phyloP scores from a whole-genome alignment of 2,329 filamentous ascomycete genomes.

The Colletotrichum sidae region DNA sequence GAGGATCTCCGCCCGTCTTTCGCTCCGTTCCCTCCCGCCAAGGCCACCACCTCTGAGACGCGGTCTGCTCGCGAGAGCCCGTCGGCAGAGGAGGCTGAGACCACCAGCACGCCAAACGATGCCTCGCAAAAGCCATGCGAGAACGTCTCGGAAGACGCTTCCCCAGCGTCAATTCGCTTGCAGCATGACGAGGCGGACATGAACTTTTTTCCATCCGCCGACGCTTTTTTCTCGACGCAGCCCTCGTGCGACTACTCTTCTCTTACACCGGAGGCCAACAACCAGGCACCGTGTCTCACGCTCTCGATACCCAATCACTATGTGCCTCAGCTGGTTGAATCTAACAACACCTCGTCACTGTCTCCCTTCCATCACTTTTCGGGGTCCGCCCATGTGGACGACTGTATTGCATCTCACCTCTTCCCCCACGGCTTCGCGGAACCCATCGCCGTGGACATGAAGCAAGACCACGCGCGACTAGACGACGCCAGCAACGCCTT shows the following conservation, averaged over 20 bases:
- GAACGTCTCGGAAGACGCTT: constrained; percentile 32
- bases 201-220: constrained; percentile 21
- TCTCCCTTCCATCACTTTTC: constrained; percentile 26
- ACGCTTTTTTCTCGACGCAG: constrained; percentile 30
- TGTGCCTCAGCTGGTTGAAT: constrained; percentile 20
- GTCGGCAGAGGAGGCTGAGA: constrained; percentile 16
- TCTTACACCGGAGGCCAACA: constrained; percentile 15
- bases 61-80: constrained; percentile 11
- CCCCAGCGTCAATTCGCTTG: constrained; percentile 32
- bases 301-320: constrained; percentile 36
- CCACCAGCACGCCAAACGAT: constrained; percentile 2
- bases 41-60: neutral
- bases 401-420: constrained; percentile 14
- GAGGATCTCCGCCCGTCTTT: constrained; percentile 54
- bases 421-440: constrained; percentile 17
- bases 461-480: constrained; percentile 36
- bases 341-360: constrained; percentile 30
- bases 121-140: neutral
- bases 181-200: constrained; percentile 22
- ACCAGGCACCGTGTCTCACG: constrained; percentile 29
- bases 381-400: constrained; percentile 22
- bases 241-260: constrained; percentile 34
- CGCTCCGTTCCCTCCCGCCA: constrained; percentile 43
- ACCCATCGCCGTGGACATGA: constrained; percentile 37
- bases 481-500: constrained; percentile 34